Conservation (phyloP, 2,329 filamentous ascomycete species). For the Scorias spongiosa region DNA sequence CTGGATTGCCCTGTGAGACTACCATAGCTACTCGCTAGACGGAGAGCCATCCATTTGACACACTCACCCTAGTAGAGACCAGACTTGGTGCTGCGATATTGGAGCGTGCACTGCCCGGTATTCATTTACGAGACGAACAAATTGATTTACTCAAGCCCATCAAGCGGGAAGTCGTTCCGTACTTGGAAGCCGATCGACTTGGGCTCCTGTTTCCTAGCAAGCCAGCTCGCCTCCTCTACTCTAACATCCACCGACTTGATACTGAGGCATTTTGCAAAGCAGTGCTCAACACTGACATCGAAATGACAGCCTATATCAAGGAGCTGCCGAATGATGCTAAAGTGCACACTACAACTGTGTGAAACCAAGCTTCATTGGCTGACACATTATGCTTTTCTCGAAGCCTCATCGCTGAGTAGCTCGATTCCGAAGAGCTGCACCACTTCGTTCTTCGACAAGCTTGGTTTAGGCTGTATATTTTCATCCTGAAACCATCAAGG, state of each 20-base stretch:
- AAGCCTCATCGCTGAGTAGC: too few species aligned
- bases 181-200: background rate
- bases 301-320: background rate
- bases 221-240: background rate
- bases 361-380: background rate
- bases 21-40: background rate
- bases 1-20: background rate
- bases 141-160: background rate
- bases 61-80: background rate
- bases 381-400: too few species aligned
- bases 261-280: background rate
- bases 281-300: background rate
- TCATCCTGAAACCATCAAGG: slow-evolving; percentile 5
- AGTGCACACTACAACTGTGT: background rate
- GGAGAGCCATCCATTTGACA: background rate
- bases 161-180: background rate
- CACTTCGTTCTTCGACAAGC: too few species aligned
- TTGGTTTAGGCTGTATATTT: too few species aligned
- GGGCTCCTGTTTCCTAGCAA: background rate
- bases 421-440: too few species aligned
- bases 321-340: background rate
- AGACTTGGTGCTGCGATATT: background rate
- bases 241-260: background rate
- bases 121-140: background rate
- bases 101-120: background rate